Base-by-base conservation (phyloP, 345 rosid genomes). In the Melaleuca alternifolia region DNA sequence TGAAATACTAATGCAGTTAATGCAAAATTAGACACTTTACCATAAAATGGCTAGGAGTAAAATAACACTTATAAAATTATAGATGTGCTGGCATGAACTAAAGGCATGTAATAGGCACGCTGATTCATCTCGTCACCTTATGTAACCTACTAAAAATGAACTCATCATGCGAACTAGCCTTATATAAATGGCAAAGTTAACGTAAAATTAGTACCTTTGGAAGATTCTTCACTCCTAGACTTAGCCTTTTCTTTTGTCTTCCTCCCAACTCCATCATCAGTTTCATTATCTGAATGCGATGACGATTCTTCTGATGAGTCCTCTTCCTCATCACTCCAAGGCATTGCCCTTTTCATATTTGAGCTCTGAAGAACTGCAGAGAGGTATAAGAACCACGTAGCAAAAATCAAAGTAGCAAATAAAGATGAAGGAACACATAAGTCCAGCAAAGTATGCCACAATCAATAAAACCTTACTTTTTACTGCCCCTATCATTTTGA, bases 301-400 rank as follows among this genome's bases (percentile, higher is more conserved):
- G 93, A 91, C 10, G 93, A 91, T 82, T 89, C 91, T 59, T 90
- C 92, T 6, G 93, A 91, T 9, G 93, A 91, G 83, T 87, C 92
- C 0, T 88, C 89, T 23, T 90, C 92, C 85, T 90, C 86, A 41
- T 91, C 93, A 59, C 88, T 89, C 93, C 95, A 93, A 16, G 95
- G 89, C 85, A 90, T 88, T 46, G 93, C 87, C 91, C 97, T 91
- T 90, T 94, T 94, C 97, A 94, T 94, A 82, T 46, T 82, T 30
- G 75, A 87, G 54, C 28, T 84, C 61, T 54, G 50, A 37, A 50
- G 50, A 54, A 12, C 10, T 51, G 51, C 14, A 11, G 54, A 10
- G n/a, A 28, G 41, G 57, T 11, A 83, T 14, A 33, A 33, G 61
- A 83, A 51, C 30, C 44, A 16, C 23, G 48, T 6, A 10, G 57